Percentiles rank a stretch among this genome's conserved stretches.
Evolutionary conservation across 139 green algal species (phyloP).

Genomic region (Gonium pectorale): DNA sequence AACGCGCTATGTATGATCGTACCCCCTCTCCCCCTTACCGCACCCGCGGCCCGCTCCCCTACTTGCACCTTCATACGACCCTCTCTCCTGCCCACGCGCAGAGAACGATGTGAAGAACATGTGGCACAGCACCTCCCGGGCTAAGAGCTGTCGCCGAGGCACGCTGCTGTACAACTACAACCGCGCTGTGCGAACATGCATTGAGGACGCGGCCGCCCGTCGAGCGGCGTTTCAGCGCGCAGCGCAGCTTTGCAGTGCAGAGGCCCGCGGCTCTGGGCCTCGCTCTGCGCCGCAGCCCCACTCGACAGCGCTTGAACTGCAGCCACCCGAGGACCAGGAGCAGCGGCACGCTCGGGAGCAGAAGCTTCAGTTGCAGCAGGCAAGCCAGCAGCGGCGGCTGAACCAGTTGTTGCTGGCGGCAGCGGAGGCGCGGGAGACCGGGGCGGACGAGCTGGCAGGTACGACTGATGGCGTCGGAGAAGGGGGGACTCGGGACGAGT

Average conservation of each 20-base stretch:
- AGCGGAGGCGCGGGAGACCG: not conserved
- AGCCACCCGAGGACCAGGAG: not conserved
- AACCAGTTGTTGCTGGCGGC: not conserved
- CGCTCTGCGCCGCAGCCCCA: not conserved
- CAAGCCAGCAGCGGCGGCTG: no score
- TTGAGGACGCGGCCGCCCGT: not conserved
- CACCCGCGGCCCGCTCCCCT: not conserved
- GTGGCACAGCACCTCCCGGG: slow-evolving; percentile 36
- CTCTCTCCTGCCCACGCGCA: not conserved
- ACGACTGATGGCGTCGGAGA: no score
- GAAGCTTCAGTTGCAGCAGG: no score
- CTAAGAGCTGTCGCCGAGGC: slow-evolving; percentile 14
- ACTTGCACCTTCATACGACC: not conserved
- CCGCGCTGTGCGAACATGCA: not conserved
- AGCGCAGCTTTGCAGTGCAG: not conserved
- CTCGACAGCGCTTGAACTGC: not conserved
- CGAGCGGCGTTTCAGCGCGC: not conserved
- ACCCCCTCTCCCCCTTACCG: not conserved
- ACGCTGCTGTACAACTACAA: slow-evolving; percentile 23
- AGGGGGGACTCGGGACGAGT: no score
- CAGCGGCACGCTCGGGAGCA: not conserved
- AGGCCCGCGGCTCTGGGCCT: not conserved
- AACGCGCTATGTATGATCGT: not conserved
- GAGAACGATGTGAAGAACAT: slow-evolving; percentile 43
- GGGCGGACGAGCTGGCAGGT: not conserved